phyloP scores from a whole-genome alignment of 2,329 filamentous ascomycete species.

The Dendrostoma leiphaemia region DNA sequence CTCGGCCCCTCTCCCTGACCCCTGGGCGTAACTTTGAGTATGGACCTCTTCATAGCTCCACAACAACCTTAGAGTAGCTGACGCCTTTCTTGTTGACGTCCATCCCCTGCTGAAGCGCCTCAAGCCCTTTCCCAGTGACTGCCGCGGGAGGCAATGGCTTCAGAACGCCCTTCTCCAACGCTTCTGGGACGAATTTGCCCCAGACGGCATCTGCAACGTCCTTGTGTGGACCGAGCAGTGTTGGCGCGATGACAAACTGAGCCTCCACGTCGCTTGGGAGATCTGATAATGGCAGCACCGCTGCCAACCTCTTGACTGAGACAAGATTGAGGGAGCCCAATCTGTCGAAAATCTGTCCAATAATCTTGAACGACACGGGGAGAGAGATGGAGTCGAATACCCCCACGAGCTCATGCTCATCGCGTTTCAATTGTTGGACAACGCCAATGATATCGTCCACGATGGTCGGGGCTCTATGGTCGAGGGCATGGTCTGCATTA shows the following conservation, averaged over 20 bases:
- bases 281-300: neutral
- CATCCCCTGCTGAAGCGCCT: neutral
- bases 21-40: no score
- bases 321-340: neutral
- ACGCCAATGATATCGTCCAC: conserved; percentile 6
- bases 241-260: neutral
- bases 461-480: conserved; percentile 7
- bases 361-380: neutral
- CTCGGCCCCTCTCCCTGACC: no score
- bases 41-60: conserved; percentile 14
- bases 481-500: conserved; percentile 10
- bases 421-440: neutral
- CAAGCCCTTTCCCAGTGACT: conserved; percentile 3
- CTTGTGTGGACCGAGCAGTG: neutral
- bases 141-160: neutral
- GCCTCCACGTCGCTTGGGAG: neutral
- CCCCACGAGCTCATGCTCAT: neutral
- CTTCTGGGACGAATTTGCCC: neutral
- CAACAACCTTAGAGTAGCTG: conserved; percentile 3
- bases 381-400: conserved; percentile 12
- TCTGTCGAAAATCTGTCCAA: neutral
- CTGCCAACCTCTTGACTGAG: neutral
- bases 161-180: neutral
- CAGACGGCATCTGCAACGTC: neutral
- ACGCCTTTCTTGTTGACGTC: conserved; percentile 10